Percentiles rank a stretch among this genome's conserved stretches.
phyloP scores from a whole-genome alignment of 2,329 filamentous ascomycete species.

The Alternaria tenuissima region DNA sequence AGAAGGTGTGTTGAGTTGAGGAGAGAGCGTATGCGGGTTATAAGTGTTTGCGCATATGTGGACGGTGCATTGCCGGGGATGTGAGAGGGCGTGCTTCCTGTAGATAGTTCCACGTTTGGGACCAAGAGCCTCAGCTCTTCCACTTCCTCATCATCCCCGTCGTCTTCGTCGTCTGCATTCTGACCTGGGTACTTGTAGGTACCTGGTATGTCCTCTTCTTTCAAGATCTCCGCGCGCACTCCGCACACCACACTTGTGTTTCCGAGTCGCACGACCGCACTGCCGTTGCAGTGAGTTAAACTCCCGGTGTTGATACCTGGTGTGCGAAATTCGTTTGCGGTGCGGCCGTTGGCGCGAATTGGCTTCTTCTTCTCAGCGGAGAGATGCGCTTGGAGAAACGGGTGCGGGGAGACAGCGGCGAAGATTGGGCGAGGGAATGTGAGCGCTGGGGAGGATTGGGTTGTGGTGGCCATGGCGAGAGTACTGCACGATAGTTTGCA shows the following conservation, averaged over 20 bases:
- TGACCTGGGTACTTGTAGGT: slow-evolving; percentile 53
- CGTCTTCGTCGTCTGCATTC: slow-evolving; percentile 18
- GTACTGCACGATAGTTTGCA: background rate
- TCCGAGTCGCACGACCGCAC: slow-evolving; percentile 84
- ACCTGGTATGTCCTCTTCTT: slow-evolving; percentile 75
- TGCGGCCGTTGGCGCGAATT: slow-evolving; percentile 82
- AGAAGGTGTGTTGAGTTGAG: slow-evolving; percentile 76
- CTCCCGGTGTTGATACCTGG: slow-evolving; percentile 84
- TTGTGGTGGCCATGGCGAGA: slow-evolving; percentile 33
- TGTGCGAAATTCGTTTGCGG: slow-evolving; percentile 71
- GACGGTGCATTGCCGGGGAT: slow-evolving; percentile 84
- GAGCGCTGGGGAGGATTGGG: slow-evolving; percentile 45
- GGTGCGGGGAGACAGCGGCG: slow-evolving; percentile 86
- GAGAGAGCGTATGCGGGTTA: slow-evolving; percentile 78
- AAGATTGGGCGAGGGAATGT: slow-evolving; percentile 74
- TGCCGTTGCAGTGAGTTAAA: slow-evolving; percentile 88
- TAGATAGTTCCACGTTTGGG: slow-evolving; percentile 91
- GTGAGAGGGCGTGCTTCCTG: slow-evolving; percentile 86
- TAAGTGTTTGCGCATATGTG: slow-evolving; percentile 82
- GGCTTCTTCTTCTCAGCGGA: slow-evolving; percentile 66
- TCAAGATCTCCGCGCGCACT: slow-evolving; percentile 83
- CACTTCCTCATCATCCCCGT: slow-evolving; percentile 48
- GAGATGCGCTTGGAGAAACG: slow-evolving; percentile 90
- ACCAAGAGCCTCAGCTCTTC: slow-evolving; percentile 75
- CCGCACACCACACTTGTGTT: slow-evolving; percentile 96